phyloP scores from a whole-genome alignment of 306 rosid species.

The Prosopis cineraria region DNA sequence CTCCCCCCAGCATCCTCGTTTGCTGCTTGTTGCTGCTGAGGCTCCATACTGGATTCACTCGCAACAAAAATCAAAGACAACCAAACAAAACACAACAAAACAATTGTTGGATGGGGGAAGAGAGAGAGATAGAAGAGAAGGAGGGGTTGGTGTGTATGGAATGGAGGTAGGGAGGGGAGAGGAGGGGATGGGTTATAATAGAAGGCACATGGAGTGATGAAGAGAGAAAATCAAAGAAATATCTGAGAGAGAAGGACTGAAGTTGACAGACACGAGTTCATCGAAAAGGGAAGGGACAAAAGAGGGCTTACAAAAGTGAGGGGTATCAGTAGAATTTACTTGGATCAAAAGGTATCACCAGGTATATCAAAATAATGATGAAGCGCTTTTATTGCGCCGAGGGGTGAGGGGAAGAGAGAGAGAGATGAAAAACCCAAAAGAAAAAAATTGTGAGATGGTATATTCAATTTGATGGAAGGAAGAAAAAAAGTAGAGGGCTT shows the following conservation, averaged over 20 bases:
- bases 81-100: neutral
- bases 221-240: slow-evolving; percentile 65
- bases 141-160: slow-evolving; percentile 1
- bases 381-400: slow-evolving; percentile 13
- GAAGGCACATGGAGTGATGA: slow-evolving; percentile 50
- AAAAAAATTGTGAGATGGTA: slow-evolving; percentile 33
- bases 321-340: slow-evolving; percentile 39
- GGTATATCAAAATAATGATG: neutral
- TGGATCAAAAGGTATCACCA: neutral
- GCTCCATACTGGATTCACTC: slow-evolving; percentile 34
- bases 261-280: slow-evolving; percentile 71
- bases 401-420: neutral
- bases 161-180: neutral
- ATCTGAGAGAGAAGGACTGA: slow-evolving; percentile 94
- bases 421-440: neutral
- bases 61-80: neutral
- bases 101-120: neutral
- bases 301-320: slow-evolving; percentile 78
- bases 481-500: slow-evolving; percentile 10
- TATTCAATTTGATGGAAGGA: slow-evolving; percentile 36
- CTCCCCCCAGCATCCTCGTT: neutral
- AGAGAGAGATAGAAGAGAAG: neutral
- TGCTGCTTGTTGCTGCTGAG: slow-evolving; percentile 28
- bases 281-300: slow-evolving; percentile 93
- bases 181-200: slow-evolving; percentile 19